These are phyloP conservation scores for Favolaschia claudopus DNA, from an alignment of 768 basidiomycete species.

Conservation along the genomic window DNA sequence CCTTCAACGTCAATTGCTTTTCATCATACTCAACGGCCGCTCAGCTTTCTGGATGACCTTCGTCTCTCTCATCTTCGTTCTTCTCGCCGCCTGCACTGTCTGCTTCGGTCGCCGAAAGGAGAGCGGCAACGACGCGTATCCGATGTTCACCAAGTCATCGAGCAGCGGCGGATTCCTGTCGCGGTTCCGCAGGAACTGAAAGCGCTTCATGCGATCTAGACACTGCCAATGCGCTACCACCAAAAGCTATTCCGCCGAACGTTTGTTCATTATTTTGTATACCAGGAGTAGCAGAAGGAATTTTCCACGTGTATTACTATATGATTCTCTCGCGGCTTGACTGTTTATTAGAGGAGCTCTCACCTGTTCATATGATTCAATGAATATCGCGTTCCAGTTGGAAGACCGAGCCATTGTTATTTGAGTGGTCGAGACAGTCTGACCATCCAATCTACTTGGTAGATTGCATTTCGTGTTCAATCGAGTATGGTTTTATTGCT, in stretches of 20 bases:
- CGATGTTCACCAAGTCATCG: constrained; percentile 14
- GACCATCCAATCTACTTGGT: too few relatives aligned
- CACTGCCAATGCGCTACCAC: background rate
- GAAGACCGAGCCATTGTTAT: too few relatives aligned
- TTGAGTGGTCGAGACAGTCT: too few relatives aligned
- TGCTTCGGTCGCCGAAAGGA: constrained; percentile 24
- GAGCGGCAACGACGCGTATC: constrained; percentile 16
- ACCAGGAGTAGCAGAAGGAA: constrained; percentile 12
- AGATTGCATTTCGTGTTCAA: too few relatives aligned
- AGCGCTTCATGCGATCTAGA: background rate
- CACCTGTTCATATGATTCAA: too few relatives aligned
- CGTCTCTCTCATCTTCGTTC: constrained; percentile 21
- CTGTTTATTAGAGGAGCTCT: too few relatives aligned
- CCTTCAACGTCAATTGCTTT: background rate
- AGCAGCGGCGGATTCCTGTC: constrained; percentile 20
- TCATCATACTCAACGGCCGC: background rate
- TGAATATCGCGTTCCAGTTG: too few relatives aligned
- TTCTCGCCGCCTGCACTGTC: constrained; percentile 18
- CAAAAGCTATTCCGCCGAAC: constrained; percentile 21
- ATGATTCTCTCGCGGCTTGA: too few relatives aligned
- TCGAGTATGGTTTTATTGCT: too few relatives aligned
- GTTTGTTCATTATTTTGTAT: constrained; percentile 14
- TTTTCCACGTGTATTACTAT: background rate
- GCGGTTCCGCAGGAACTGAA: constrained; percentile 17
- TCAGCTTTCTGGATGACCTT: constrained; percentile 29